phyloP scores from a whole-genome alignment of 805 yeast species.

The Yarrowia sp. region DNA sequence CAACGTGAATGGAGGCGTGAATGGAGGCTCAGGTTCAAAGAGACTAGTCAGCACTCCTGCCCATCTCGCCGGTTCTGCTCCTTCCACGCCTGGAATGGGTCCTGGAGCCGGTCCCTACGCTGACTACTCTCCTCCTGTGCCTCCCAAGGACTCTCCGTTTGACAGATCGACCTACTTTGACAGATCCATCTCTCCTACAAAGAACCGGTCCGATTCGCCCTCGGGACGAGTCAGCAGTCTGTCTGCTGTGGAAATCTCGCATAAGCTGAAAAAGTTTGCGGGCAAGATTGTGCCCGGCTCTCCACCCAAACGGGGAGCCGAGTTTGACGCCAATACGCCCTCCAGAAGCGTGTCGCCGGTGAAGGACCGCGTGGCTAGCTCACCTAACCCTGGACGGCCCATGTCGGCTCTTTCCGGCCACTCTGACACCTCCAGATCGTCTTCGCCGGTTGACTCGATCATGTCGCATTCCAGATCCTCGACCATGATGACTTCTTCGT shows the following conservation, averaged over 20 bases:
- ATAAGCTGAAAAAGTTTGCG: slow-evolving; percentile 17
- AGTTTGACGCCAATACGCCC: not conserved
- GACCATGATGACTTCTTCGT: slow-evolving; percentile 19
- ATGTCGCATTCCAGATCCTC: slow-evolving; percentile 26
- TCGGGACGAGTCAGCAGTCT: slow-evolving; percentile 13
- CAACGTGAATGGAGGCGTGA: not conserved
- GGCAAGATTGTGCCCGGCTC: slow-evolving; percentile 17
- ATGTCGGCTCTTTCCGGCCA: slow-evolving; percentile 1
- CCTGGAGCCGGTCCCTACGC: slow-evolving; percentile 5
- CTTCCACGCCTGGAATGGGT: not conserved
- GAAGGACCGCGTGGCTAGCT: slow-evolving; percentile 10
- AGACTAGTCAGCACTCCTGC: not conserved
- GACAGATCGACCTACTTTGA: slow-evolving; percentile 21
- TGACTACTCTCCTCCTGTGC: slow-evolving; percentile 28
- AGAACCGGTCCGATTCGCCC: slow-evolving; percentile 9
- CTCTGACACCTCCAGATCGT: slow-evolving; percentile 13
- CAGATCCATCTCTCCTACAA: slow-evolving; percentile 17
- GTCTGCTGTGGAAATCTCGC: slow-evolving; percentile 22
- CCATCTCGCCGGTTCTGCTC: not conserved
- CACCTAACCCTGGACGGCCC: slow-evolving; percentile 25
- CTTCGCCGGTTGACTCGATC: slow-evolving; percentile 24
- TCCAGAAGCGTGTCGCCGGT: slow-evolving; percentile 12
- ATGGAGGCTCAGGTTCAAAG: not conserved
- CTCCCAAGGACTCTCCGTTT: slow-evolving; percentile 26
- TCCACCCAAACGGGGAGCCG: slow-evolving; percentile 2